Evolutionary conservation across 805 yeast genomes (phyloP), one percentile per base, ranked within the genome.

Genomic region (Torulaspora franciscae): DNA sequence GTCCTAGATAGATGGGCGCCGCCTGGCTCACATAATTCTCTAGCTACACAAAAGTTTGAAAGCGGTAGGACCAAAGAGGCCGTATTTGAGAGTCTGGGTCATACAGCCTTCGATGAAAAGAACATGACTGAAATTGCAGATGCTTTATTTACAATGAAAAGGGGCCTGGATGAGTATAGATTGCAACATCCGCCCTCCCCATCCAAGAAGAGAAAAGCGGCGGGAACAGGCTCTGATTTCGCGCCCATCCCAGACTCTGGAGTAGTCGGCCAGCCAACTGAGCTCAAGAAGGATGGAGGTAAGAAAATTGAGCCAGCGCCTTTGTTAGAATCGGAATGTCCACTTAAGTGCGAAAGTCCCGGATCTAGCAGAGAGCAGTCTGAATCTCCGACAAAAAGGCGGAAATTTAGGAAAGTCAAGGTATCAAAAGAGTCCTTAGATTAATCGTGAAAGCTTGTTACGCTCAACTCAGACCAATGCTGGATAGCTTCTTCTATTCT

Each of bases 1-100:
- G 41, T 56, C 1, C 43, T 67, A 4, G 36, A 51, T 1, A 60
- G 54, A 47, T 65, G 69, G 69, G 69, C 66, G 7, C 69, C 69
- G 1, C 38, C 38, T 6, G 61, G 59, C 7, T 66, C 70, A 1
- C 22, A 48, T 3, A 66, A 67, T 49, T 43, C 53, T 6, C 46
- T 51, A 23, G 42, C 48, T 1, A 39, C 64, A 11, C 45, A 49
- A 14, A 40, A 45, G 11, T 65, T 59, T 37, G 42, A 50, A 3
- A 42, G 43, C 3, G 48, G 45, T 10, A 15, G 22, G 22, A 43
- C 40, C n/a, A 42, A 32, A 23, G 32, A 39, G 10, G 32, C 29
- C 4, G 25, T 46, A 17, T 26, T 41, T n/a, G 48, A 35, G 10
- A 24, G 29, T 30, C 29, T 41, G 7, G 36, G 41, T 6, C 48